Percentiles rank a stretch among this genome's conserved stretches.
These are phyloP conservation scores for Candida gigantensis DNA, from an alignment of 1,139 yeast species.

Conservation along the genomic window DNA sequence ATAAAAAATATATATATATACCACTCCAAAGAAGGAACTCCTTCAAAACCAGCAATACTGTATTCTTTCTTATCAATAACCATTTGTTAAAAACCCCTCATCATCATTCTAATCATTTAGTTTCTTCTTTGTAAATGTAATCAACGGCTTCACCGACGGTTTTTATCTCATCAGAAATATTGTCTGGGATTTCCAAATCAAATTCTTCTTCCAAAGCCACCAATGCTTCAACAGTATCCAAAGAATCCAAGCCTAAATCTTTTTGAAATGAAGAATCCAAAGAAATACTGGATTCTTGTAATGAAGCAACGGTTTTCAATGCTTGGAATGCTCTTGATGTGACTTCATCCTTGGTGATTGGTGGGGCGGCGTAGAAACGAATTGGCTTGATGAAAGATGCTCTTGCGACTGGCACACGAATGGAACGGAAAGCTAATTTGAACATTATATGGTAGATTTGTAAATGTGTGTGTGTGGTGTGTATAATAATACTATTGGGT, in stretches of 20 bases:
- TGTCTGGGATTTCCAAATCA: slow-evolving; percentile 69
- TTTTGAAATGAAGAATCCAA: slow-evolving; percentile 55
- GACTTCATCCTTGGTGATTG: slow-evolving; percentile 50
- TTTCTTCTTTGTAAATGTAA: slow-evolving; percentile 54
- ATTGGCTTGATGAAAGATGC: slow-evolving; percentile 33
- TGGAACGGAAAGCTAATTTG: slow-evolving; percentile 42
- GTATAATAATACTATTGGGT: too few species aligned
- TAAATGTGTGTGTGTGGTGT: background rate
- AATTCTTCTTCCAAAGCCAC: slow-evolving; percentile 76
- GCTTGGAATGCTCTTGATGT: slow-evolving; percentile 51
- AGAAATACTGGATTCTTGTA: slow-evolving; percentile 46
- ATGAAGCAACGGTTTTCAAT: slow-evolving; percentile 51
- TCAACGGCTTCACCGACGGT: slow-evolving; percentile 70
- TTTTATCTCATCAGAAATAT: slow-evolving; percentile 66
- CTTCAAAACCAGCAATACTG: too few species aligned
- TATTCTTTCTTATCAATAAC: too few species aligned
- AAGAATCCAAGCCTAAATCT: slow-evolving; percentile 69
- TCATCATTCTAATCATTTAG: slow-evolving; percentile 9
- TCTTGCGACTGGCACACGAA: slow-evolving; percentile 36
- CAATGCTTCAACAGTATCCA: slow-evolving; percentile 69
- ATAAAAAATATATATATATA: too few species aligned
- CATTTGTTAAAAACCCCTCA: too few species aligned
- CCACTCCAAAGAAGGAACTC: background rate
- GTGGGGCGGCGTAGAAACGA: slow-evolving; percentile 50
- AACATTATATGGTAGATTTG: slow-evolving; percentile 26